These are phyloP conservation scores for Phialocephala subalpina DNA, from an alignment of 2,329 filamentous ascomycete species.

Conservation along the genomic window DNA sequence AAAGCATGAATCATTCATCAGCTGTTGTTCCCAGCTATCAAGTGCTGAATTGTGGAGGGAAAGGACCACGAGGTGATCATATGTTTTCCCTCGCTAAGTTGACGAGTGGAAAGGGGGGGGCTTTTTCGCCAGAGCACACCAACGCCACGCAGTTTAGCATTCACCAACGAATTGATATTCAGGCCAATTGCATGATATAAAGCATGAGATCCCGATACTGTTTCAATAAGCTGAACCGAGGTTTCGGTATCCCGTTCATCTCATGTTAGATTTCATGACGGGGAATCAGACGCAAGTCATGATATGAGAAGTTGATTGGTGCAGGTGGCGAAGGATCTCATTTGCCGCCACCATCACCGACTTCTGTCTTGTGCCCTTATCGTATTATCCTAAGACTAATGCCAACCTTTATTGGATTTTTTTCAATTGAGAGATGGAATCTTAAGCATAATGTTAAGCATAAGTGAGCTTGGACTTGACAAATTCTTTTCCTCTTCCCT, in stretches of 20 bases:
- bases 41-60: not conserved
- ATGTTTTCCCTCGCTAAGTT: not conserved
- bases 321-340: not conserved
- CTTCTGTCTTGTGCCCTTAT: not conserved
- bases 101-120: not conserved
- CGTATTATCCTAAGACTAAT: not conserved
- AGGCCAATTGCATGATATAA: not conserved
- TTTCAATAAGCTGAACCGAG: not conserved
- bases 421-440: not conserved
- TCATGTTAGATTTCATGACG: not conserved
- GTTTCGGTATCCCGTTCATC: not conserved
- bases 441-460: conserved; percentile 2
- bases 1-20: too few species aligned
- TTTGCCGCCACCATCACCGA: not conserved
- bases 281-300: not conserved
- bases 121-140: not conserved
- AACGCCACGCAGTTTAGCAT: not conserved
- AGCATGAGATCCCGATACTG: not conserved
- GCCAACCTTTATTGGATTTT: not conserved
- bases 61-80: not conserved
- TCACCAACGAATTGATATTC: not conserved
- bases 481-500: not conserved
- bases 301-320: not conserved
- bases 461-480: not conserved
- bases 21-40: too few species aligned